phyloP scores from a whole-genome alignment of 2,329 filamentous ascomycete species.

The Cladosporium velox region DNA sequence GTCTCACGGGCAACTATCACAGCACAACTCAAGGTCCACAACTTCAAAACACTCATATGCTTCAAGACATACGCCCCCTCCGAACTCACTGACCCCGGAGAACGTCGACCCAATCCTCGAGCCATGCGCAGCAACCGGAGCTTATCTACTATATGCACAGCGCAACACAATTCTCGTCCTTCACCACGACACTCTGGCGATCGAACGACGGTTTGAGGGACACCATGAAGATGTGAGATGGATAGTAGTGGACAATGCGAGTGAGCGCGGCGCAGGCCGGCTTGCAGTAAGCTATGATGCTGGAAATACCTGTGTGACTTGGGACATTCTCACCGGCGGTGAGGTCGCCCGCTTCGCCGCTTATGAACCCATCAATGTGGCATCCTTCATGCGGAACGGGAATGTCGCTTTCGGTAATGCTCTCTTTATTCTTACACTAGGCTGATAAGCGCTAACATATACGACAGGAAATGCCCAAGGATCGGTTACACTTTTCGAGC shows the following conservation, averaged over 20 bases:
- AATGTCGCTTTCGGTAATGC: conserved; percentile 87
- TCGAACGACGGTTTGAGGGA: conserved; percentile 81
- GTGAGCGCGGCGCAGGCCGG: conserved; percentile 79
- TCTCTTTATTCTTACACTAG: conserved; percentile 35
- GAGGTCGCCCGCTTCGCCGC: conserved; percentile 91
- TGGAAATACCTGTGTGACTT: conserved; percentile 82
- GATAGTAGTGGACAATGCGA: conserved; percentile 87
- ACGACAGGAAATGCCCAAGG: conserved; percentile 81
- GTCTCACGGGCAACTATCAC: conserved; percentile 45
- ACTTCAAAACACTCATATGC: conserved; percentile 36
- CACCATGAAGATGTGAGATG: conserved; percentile 83
- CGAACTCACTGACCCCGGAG: conserved; percentile 47
- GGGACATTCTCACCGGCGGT: conserved; percentile 90
- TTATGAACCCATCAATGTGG: conserved; percentile 81
- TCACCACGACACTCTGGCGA: conserved; percentile 87
- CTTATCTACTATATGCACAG: conserved; percentile 86
- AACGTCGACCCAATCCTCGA: conserved; percentile 64
- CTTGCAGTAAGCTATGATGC: conserved; percentile 91
- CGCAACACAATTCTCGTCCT: conserved; percentile 80
- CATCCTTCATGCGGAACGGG: conserved; percentile 94
- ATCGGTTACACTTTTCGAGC: conserved; percentile 92
- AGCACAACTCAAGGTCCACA: conserved; percentile 45
- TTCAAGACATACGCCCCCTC: conserved; percentile 43
- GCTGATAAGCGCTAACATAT: conserved; percentile 11
- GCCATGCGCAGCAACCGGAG: conserved; percentile 86